Evolutionary conservation across 805 yeast genomes (phyloP), one percentile per base, ranked within the genome.

Genomic region (Ascoidea asiatica): DNA sequence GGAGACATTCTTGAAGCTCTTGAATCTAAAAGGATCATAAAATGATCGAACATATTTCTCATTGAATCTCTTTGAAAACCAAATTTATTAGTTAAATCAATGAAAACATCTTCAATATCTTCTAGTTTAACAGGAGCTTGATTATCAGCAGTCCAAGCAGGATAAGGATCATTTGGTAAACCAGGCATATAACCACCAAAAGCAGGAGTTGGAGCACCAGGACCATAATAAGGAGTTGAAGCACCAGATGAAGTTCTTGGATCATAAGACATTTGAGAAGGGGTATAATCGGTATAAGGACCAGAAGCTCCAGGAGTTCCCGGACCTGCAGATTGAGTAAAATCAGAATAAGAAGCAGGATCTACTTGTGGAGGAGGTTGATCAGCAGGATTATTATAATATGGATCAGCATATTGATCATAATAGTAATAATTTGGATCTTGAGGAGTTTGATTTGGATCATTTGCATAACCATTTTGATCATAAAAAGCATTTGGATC

Each of bases 61-160:
- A 84, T 84, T 4, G 92, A 83, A 56, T 84, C 95, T 73, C 95
- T 79, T 67, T 84, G 95, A 72, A 84, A 84, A 58, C 95, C 95
- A 58, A 84, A 83, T 63, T 78, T 80, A 65, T 83, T 83, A 39
- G 90, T 70, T 61, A 84, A 69, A 62, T 84, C 92, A 57, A 84
- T 84, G 59, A 84, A 84, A 37, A 83, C 77, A 66, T 84, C 94
- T 66, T 84, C 94, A 59, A 84, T 81, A 61, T 84, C 90, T 63
- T 84, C 92, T 45, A 84, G 73, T 42, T 86, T 71, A 46, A 82
- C 81, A 11, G 94, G 94, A 21, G 90, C 87, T 62, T 83, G 90
- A 46, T 83, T 89, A 64, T 92, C 97, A 41, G 95, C 95, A 21
- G 96, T 85, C 98, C 98, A 92, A 43, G 98, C 97, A 39, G 99